Evolutionary conservation across 2,329 filamentous ascomycete species (phyloP).

Genomic region (Monosporascus sp.): DNA sequence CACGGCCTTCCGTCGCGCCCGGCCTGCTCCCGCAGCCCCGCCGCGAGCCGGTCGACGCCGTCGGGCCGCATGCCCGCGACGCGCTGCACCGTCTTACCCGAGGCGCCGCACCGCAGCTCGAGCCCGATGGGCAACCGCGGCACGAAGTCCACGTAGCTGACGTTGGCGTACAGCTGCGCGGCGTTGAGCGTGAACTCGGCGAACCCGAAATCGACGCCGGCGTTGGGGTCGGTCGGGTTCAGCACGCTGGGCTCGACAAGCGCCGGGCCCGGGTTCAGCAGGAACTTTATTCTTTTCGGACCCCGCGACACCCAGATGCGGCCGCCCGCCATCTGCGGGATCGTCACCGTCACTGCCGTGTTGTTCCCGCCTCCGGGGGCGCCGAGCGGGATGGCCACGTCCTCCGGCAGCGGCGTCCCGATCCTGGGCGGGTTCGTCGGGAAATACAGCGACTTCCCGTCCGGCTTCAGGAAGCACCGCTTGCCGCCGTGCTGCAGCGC

Average conservation of each 20-base stretch:
- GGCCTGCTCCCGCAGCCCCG: slow-evolving; percentile 49
- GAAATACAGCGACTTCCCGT: slow-evolving; percentile 50
- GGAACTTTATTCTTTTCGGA: slow-evolving; percentile 48
- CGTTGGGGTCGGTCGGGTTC: slow-evolving; percentile 53
- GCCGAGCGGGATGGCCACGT: slow-evolving; percentile 57
- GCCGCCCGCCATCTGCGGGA: slow-evolving; percentile 59
- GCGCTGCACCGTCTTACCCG: slow-evolving; percentile 36
- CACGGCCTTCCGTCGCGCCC: slow-evolving; percentile 52
- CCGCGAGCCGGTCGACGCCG: slow-evolving; percentile 51
- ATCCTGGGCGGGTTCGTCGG: slow-evolving; percentile 46
- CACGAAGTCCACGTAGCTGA: slow-evolving; percentile 64
- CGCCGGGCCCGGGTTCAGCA: slow-evolving; percentile 59
- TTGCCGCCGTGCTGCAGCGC: slow-evolving; percentile 41
- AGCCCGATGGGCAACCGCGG: slow-evolving; percentile 47
- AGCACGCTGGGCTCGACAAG: slow-evolving; percentile 64
- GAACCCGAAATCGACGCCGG: slow-evolving; percentile 48
- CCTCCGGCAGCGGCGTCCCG: slow-evolving; percentile 42
- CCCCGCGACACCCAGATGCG: slow-evolving; percentile 59
- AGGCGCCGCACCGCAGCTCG: slow-evolving; percentile 33
- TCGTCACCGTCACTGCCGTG: slow-evolving; percentile 42
- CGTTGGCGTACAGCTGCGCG: slow-evolving; percentile 55
- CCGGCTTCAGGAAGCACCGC: slow-evolving; percentile 34
- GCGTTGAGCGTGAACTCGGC: slow-evolving; percentile 57
- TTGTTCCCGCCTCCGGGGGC: slow-evolving; percentile 36
- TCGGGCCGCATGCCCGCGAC: slow-evolving; percentile 53